Percentiles rank a stretch among this genome's conserved stretches.
phyloP scores from a whole-genome alignment of 345 rosid genomes.

The Firmiana major region DNA sequence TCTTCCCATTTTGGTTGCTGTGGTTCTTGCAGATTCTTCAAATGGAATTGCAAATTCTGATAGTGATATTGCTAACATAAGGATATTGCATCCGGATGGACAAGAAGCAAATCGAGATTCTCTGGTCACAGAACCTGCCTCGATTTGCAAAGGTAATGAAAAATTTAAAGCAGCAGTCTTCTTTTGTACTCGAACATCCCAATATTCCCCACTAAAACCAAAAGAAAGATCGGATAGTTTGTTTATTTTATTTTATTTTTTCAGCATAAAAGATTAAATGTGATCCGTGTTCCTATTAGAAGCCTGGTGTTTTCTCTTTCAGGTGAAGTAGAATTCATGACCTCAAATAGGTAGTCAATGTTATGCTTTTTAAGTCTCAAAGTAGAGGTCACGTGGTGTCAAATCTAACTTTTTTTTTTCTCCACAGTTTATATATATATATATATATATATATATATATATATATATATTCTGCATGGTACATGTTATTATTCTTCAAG shows the following conservation, averaged over 20 bases:
- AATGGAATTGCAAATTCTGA: not conserved
- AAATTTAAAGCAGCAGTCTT: not conserved
- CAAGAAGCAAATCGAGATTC: conserved; percentile 7
- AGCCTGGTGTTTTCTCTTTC: not conserved
- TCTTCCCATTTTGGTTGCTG: not conserved
- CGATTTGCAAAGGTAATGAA: conserved; percentile 1
- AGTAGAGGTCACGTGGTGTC: not conserved
- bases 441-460: not conserved
- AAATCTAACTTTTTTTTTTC: not conserved
- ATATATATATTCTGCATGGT: not conserved
- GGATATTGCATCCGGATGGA: not conserved
- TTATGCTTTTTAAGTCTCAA: not conserved
- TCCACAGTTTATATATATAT: not conserved
- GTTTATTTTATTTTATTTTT: not conserved
- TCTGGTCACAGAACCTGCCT: conserved; percentile 8
- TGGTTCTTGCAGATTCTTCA: conserved; percentile 19
- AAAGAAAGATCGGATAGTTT: not conserved
- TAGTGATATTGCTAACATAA: not conserved
- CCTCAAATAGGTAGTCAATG: not conserved
- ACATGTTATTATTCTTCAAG: not conserved
- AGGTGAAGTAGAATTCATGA: not conserved
- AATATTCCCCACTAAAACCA: not conserved
- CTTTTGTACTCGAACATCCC: not conserved
- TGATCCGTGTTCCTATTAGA: not conserved
- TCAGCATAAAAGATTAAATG: not conserved